These are phyloP conservation scores for Blastomyces parvus DNA, from an alignment of 2,329 filamentous ascomycete species.

Conservation along the genomic window DNA sequence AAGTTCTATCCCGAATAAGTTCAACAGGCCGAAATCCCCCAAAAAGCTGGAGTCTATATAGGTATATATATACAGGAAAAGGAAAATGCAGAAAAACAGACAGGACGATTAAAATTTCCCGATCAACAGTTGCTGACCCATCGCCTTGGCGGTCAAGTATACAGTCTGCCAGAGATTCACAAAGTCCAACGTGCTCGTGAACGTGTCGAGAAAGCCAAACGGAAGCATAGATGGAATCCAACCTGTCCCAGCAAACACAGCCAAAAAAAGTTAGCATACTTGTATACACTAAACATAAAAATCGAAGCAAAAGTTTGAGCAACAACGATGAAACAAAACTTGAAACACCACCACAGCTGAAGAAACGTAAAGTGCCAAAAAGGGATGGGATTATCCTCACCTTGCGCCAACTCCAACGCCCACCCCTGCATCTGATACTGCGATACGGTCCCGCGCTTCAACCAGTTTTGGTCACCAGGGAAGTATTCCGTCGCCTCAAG, in stretches of 20 bases:
- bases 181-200: constrained; percentile 73
- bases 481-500: constrained; percentile 62
- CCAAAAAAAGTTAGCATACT: background rate
- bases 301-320: constrained; percentile 24
- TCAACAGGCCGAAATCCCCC: no score
- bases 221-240: constrained; percentile 92
- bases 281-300: background rate
- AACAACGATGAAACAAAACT: constrained; percentile 23
- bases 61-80: background rate
- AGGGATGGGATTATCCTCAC: no score
- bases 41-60: background rate
- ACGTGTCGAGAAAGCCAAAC: constrained; percentile 75
- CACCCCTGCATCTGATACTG: constrained; percentile 81
- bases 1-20: background rate
- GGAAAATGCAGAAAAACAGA: background rate
- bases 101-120: constrained; percentile 53
- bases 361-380: background rate
- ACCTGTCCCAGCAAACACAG: constrained; percentile 35
- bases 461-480: constrained; percentile 60
- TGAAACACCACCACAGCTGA: constrained; percentile 3
- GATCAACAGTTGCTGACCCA: constrained; percentile 60
- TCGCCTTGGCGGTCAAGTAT: constrained; percentile 63
- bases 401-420: constrained; percentile 67
- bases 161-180: constrained; percentile 76
- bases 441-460: constrained; percentile 61